Percentiles rank a stretch among this genome's conserved stretches.
Conservation (phyloP, 768 basidiomycete genomes). For the Auricularia sp. region DNA sequence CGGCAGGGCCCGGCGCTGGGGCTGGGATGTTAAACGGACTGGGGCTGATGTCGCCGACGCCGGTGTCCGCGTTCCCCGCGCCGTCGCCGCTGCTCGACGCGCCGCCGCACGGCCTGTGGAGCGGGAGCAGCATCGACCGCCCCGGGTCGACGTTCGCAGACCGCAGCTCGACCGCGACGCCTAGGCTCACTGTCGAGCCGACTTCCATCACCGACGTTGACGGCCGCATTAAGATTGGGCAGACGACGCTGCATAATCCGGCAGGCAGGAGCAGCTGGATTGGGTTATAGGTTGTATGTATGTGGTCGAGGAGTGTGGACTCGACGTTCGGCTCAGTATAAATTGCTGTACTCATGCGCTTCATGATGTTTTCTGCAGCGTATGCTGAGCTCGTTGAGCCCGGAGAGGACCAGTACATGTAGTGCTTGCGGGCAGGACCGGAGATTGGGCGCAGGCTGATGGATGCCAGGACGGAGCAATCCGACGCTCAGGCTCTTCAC, state of each 20-base stretch:
- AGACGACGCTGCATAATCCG: constrained; percentile 87
- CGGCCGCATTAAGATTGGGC: constrained; percentile 70
- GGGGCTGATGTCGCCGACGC: constrained; percentile 14
- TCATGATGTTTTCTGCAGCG: no score
- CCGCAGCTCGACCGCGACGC: constrained; percentile 4
- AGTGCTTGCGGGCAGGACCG: no score
- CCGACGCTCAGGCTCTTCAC: not conserved
- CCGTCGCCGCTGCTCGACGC: constrained; percentile 71
- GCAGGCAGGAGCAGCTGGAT: constrained; percentile 90
- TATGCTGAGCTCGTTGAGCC: not conserved
- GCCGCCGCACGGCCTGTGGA: constrained; percentile 17
- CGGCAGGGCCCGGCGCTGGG: constrained; percentile 5
- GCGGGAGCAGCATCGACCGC: constrained; percentile 2
- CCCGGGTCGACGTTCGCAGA: constrained; percentile 6
- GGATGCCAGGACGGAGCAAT: not conserved
- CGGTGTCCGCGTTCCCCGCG: constrained; percentile 11
- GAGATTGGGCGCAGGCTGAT: not conserved
- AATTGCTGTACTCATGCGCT: no score
- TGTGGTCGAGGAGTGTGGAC: not conserved
- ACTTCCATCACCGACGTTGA: constrained; percentile 19
- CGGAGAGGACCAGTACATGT: no score
- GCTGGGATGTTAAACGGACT: not conserved
- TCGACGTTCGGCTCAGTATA: no score
- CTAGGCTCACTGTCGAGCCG: constrained; percentile 8
- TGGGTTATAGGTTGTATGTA: constrained; percentile 43